Conservation (phyloP, 257 asterid species). For the Solanum paucissectum region DNA sequence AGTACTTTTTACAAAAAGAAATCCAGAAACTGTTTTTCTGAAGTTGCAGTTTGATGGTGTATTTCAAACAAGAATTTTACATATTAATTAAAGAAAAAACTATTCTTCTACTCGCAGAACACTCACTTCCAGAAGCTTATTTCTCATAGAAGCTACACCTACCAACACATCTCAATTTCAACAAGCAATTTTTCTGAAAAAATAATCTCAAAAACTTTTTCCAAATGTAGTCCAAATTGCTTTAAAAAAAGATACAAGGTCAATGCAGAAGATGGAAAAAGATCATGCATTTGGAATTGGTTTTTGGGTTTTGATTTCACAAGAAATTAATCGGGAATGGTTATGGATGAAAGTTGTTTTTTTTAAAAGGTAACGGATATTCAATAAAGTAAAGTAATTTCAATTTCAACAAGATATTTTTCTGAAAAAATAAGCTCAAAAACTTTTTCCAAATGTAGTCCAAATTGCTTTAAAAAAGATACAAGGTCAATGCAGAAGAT, state of each 20-base stretch:
- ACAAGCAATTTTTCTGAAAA: neutral
- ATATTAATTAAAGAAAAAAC: neutral
- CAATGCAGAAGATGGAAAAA: neutral
- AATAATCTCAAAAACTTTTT: neutral
- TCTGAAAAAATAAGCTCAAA: neutral
- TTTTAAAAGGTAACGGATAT: neutral
- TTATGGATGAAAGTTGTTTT: neutral
- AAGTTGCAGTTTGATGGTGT: neutral
- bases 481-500: neutral
- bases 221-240: neutral
- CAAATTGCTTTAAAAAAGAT: neutral
- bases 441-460: neutral
- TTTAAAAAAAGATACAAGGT: neutral
- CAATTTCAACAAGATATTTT: neutral
- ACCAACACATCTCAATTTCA: neutral
- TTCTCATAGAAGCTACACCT: neutral
- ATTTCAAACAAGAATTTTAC: neutral
- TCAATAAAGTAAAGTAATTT: neutral
- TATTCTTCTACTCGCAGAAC: neutral
- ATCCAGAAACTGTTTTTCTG: neutral
- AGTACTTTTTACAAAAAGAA: neutral
- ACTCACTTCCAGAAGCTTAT: neutral
- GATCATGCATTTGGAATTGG: neutral
- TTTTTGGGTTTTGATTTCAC: neutral
- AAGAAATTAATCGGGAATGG: neutral